Conservation (phyloP, 805 yeast genomes). For the Yarrowia sp. region DNA sequence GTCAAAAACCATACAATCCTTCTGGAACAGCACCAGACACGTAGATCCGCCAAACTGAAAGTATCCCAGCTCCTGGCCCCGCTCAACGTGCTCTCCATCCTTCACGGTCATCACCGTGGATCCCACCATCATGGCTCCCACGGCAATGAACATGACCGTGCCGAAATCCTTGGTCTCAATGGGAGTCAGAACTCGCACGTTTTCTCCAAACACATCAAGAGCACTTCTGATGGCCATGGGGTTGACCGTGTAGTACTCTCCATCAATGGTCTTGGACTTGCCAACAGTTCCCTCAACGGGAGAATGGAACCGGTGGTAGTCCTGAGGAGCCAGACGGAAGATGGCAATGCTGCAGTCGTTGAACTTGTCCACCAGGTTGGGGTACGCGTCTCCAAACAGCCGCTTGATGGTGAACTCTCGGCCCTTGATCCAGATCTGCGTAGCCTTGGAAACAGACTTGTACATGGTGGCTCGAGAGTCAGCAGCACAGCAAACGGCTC, state of each 20-base stretch:
- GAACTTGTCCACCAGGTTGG: conserved; percentile 51
- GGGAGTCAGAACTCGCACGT: conserved; percentile 78
- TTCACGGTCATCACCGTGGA: conserved; percentile 75
- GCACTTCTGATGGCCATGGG: conserved; percentile 95
- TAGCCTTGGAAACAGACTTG: conserved; percentile 63
- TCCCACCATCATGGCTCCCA: conserved; percentile 99
- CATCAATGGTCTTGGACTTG: conserved; percentile 71
- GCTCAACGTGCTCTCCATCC: conserved; percentile 61
- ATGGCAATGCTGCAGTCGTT: conserved; percentile 71
- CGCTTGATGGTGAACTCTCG: conserved; percentile 70
- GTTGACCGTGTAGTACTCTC: conserved; percentile 94
- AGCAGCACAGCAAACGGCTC: conserved; percentile 70
- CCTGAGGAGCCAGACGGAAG: conserved; percentile 95
- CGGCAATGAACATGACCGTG: conserved; percentile 73
- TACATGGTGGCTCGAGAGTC: conserved; percentile 86
- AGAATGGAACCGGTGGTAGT: conserved; percentile 90
- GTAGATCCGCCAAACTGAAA: conserved; percentile 98
- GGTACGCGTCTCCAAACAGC: conserved; percentile 57
- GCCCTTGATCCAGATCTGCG: conserved; percentile 89
- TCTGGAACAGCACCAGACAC: conserved; percentile 68
- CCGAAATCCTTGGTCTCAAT: conserved; percentile 82
- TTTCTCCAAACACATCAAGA: conserved; percentile 92
- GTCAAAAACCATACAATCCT: conserved; percentile 60
- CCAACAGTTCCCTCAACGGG: conserved; percentile 82
- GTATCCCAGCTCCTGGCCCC: conserved; percentile 90